These are phyloP conservation scores for Gamarada debralockiae DNA, from an alignment of 495 filamentous ascomycete genomes.

Conservation along the genomic window DNA sequence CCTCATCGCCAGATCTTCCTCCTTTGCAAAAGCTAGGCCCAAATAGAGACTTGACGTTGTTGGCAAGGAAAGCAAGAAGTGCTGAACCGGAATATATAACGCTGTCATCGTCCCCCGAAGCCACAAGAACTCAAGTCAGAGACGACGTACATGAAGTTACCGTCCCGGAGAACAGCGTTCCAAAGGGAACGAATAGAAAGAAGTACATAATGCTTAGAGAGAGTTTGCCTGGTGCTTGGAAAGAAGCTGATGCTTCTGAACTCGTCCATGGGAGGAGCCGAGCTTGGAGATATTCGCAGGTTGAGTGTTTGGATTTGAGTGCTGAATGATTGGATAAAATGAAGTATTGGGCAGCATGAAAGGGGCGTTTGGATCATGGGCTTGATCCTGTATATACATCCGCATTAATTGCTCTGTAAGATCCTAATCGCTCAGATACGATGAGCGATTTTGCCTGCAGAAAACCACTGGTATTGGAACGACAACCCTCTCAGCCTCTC, in stretches of 20 bases:
- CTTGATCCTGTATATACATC: no score
- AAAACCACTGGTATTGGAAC: no score
- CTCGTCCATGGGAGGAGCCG: not conserved
- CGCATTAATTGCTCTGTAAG: no score
- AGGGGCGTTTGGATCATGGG: no score
- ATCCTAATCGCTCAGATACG: no score
- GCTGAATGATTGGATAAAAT: not conserved
- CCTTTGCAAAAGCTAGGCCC: not conserved
- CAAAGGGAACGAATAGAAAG: conserved; percentile 5
- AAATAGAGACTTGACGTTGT: not conserved
- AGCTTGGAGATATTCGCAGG: conserved; percentile 15
- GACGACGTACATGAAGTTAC: not conserved
- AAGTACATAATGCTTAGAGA: conserved; percentile 18
- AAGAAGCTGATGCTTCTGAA: conserved; percentile 14
- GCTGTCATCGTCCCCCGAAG: not conserved
- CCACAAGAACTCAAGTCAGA: not conserved
- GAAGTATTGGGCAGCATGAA: no score
- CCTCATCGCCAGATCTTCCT: not conserved
- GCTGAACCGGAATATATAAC: not conserved
- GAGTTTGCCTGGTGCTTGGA: conserved; percentile 18
- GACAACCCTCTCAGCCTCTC: no score
- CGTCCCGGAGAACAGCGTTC: no score
- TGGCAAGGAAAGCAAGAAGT: not conserved
- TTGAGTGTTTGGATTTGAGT: conserved; percentile 24
- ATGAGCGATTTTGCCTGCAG: no score